Conservation (phyloP, 129 eudicot genomes). For the Flaveria trinervia region DNA sequence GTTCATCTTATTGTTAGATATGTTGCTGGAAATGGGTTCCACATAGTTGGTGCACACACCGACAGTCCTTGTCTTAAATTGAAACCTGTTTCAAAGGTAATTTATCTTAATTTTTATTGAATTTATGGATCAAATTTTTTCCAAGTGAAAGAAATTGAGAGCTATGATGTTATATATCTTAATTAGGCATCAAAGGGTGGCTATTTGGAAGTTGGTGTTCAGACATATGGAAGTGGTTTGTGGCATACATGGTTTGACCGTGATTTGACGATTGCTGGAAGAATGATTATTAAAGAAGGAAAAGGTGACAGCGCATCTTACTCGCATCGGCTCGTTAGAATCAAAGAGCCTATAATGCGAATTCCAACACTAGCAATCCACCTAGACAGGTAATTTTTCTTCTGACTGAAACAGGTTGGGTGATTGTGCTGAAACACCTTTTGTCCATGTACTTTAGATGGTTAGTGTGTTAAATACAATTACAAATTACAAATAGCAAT, state of each 20-base stretch:
- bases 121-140: background rate
- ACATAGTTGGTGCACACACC: conserved; percentile 93
- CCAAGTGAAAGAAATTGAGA: background rate
- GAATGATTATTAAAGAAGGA: conserved; percentile 70
- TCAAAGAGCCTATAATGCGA: conserved; percentile 88
- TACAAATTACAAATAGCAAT: background rate
- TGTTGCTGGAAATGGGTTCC: conserved; percentile 90
- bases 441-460: background rate
- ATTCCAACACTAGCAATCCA: conserved; percentile 95
- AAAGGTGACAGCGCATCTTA: conserved; percentile 64
- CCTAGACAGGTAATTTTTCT: conserved; percentile 47
- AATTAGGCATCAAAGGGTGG: conserved; percentile 73
- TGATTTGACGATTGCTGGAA: conserved; percentile 88
- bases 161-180: conserved; percentile 17
- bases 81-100: conserved; percentile 90
- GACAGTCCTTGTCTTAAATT: conserved; percentile 93
- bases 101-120: background rate
- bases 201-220: conserved; percentile 89
- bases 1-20: conserved; percentile 47
- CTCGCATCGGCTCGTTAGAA: conserved; percentile 78
- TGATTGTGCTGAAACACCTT: background rate
- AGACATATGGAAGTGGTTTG: conserved; percentile 91
- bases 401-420: background rate
- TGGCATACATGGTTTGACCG: conserved; percentile 99
- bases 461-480: background rate